Base-by-base conservation (phyloP, 805 yeast genomes). In the Zygoascus ofunaensis region DNA sequence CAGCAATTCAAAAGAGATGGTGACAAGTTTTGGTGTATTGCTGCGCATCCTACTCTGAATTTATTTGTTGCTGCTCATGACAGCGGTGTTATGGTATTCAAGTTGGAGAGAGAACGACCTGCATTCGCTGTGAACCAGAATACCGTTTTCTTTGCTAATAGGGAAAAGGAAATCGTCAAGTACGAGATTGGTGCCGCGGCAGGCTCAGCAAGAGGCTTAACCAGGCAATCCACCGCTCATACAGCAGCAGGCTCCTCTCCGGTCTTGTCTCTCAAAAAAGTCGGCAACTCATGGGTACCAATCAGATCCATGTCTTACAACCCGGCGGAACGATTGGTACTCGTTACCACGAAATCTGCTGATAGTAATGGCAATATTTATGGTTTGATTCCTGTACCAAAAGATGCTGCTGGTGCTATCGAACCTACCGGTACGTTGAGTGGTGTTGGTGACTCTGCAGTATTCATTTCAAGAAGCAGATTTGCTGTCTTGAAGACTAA, bases 41-140 rank as follows among this genome's bases (percentile, higher is more conserved):
- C 89, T 15, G 74, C 86, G 39, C 99, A 92, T 63, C 97, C 97
- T 48, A 69, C 73, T 38, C 82, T 90, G 64, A 92, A 92, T 64
- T 73, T 92, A 58, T 87, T 92, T 69, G 98, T 96, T 45, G 82
- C 96, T 24, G 90, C 95, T 56, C 97, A 90, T 66, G 98, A 94
- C 65, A 74, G 87, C 14, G 99, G 99, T 63, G 94, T 87, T 24
- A 89, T 89, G 94, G 95, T 92, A 41, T 94, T 92, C 76, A 92
- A 92, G 68, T 74, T 92, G 49, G 96, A 87, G 63, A 83, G 97
- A 62, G 99, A 92, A 71, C 80, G 98, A 64, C 97, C 98, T 12
- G 94, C 96, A n/a, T 76, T 77, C 56, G 64, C 84, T 4, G 58
- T 77, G 28, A 74, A 72, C 66, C 92, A 84, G 60, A 84, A 84